Evolutionary conservation across 371 early-diverging fungal species (phyloP), one percentile per base, ranked within the genome.

Genomic region (Synchytrium microbalum): DNA sequence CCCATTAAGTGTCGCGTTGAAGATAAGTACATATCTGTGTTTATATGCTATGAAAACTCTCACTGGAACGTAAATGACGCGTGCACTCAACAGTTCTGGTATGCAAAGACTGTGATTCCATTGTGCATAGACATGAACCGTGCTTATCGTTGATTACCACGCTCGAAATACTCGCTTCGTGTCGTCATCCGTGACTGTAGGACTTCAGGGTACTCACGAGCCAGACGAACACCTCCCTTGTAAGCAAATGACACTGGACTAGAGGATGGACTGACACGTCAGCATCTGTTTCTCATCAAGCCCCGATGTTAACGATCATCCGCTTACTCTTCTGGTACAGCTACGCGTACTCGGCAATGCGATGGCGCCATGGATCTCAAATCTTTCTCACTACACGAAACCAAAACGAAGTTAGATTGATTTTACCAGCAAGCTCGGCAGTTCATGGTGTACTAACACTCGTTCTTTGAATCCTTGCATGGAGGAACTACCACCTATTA

Each of bases 401-500:
- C 24, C 13, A 56, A 14, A 54, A 25, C 26, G 2, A 19, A 60
- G 16, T 38, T n/a, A 8, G 2, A 33, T 1, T 2, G 24, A 33
- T 31, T 61, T 23, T 14, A 61, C 32, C 53, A 30, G 32, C 33
- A 46, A n/a, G 13, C 32, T 26, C 24, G n/a, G 56, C 5, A 53
- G 14, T 54, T 33, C 26, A 14, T 55, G 30, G 32, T 60, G 26
- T 2, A 72, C 80, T 69, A 79, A 86, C 82, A 92, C 74, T 52
- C 93, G 75, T 59, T 86, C 80, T 56, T 68, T 71, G 63, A 86
- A 85, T 24, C 92, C 92, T 1, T 81, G 82, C 19, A 92, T 72
- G 31, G 71, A 69, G 1, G 87, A 79, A 65, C 86, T 86, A 3
- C 93, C 93, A 28, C 93, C 93, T 1, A 86, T 80, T 14, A 92